A percentile compares a stretch with the other conserved stretches of the same genome.
Evolutionary conservation across 1,139 yeast genomes (phyloP).

Genomic region (Blastobotrys elegans): DNA sequence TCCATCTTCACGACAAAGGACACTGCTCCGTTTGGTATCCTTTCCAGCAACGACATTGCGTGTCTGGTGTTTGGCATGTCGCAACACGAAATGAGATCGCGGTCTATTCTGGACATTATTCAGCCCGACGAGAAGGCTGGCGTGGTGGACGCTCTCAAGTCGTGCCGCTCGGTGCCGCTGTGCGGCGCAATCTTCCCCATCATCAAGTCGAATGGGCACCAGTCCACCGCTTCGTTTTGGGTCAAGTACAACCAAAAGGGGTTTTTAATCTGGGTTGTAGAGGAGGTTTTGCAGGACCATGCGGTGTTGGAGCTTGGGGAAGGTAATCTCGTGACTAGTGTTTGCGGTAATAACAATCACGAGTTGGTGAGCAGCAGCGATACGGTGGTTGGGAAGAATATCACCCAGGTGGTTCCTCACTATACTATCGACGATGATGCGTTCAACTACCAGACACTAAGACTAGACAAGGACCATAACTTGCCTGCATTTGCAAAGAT

Average conservation of each 20-base stretch:
- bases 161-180: constrained; percentile 37
- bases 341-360: constrained; percentile 3
- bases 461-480: not conserved
- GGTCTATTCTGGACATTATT: constrained; percentile 65
- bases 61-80: constrained; percentile 83
- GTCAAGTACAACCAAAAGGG: constrained; percentile 64
- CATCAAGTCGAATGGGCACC: constrained; percentile 39
- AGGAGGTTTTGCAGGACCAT: constrained; percentile 80
- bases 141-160: constrained; percentile 3
- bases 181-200: constrained; percentile 55
- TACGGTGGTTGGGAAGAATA: not conserved
- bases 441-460: not conserved
- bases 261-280: constrained; percentile 76
- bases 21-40: constrained; percentile 73
- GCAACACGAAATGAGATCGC: constrained; percentile 53
- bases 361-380: not conserved
- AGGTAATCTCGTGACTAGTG: not conserved
- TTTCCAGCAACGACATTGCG: constrained; percentile 86
- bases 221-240: constrained; percentile 53
- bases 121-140: constrained; percentile 8
- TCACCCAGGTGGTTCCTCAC: not conserved
- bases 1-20: constrained; percentile 79
- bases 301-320: constrained; percentile 46
- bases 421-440: not conserved
- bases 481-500: constrained; percentile 4